phyloP scores from a whole-genome alignment of 805 yeast genomes.

The Kurtzmaniella cleridarum region DNA sequence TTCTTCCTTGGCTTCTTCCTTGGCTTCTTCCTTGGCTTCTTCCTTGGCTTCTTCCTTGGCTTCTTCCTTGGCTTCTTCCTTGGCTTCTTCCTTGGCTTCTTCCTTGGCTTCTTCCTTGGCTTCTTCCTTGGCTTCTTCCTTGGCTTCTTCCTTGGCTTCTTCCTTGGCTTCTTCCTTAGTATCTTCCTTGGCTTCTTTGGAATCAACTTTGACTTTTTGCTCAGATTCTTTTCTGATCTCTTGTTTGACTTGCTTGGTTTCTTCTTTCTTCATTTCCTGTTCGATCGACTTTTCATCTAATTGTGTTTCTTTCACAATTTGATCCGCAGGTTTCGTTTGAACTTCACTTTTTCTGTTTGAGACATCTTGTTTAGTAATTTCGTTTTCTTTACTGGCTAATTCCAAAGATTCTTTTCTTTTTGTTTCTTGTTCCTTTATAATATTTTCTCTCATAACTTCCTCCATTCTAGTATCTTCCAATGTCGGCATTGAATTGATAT shows the following conservation, averaged over 20 bases:
- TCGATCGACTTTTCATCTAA: background rate
- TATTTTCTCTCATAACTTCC: slow-evolving; percentile 37
- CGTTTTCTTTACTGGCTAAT: background rate
- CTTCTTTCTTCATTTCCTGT: slow-evolving; percentile 1
- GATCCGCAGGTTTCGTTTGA: background rate
- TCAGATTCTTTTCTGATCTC: background rate
- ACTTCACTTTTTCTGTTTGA: background rate
- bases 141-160: background rate
- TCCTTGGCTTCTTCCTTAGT: slow-evolving; percentile 1
- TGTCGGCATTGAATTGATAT: slow-evolving; percentile 47
- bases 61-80: background rate
- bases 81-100: background rate
- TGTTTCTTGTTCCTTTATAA: slow-evolving; percentile 8
- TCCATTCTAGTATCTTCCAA: slow-evolving; percentile 47
- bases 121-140: background rate
- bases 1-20: background rate
- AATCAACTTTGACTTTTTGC: background rate
- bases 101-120: background rate
- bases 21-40: background rate
- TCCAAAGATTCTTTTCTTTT: background rate
- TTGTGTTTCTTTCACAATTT: background rate
- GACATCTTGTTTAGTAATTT: background rate
- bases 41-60: slow-evolving; percentile 2
- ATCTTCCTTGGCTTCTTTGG: background rate
- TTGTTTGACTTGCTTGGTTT: background rate